phyloP scores from a whole-genome alignment of 2,329 filamentous ascomycete genomes.

The Diaporthe ilicicola region DNA sequence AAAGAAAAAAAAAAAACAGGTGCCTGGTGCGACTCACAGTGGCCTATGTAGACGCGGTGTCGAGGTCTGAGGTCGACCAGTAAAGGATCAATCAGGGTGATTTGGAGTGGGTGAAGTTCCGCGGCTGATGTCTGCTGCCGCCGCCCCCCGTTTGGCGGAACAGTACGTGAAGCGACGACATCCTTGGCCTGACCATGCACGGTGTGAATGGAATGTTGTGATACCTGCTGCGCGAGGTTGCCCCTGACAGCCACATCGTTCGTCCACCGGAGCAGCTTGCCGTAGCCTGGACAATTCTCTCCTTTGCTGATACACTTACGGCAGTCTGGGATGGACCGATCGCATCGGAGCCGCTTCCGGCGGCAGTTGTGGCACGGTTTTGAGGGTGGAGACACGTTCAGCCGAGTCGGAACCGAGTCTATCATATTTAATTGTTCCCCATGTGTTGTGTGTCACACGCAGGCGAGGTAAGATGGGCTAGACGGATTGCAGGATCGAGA shows the following conservation, averaged over 20 bases:
- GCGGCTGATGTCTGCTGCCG: not conserved
- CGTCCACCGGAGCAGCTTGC: conserved; percentile 68
- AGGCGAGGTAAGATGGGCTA: conserved; percentile 17
- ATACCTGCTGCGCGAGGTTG: conserved; percentile 46
- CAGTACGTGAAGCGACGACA: not conserved
- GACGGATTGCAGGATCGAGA: not conserved
- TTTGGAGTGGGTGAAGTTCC: not conserved
- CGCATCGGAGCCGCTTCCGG: conserved; percentile 67
- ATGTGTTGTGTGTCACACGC: not conserved
- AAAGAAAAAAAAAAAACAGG: too few species aligned
- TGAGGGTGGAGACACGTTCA: conserved; percentile 34
- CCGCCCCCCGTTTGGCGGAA: not conserved
- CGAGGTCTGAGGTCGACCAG: conserved; percentile 60
- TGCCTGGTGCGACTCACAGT: conserved; percentile 52
- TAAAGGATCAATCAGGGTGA: conserved; percentile 56
- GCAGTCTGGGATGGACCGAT: conserved; percentile 66
- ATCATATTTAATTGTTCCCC: conserved; percentile 24
- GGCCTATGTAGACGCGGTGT: conserved; percentile 57
- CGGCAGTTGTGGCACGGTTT: conserved; percentile 70
- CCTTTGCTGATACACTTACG: conserved; percentile 65
- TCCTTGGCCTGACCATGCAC: not conserved
- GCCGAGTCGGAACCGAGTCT: not conserved
- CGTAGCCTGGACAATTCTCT: conserved; percentile 69
- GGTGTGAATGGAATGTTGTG: not conserved
- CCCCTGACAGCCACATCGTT: conserved; percentile 59